Evolutionary conservation across 78 protist genomes (phyloP), one percentile per base, ranked within the genome.

Genomic region (Polysphondylium violaceum): DNA sequence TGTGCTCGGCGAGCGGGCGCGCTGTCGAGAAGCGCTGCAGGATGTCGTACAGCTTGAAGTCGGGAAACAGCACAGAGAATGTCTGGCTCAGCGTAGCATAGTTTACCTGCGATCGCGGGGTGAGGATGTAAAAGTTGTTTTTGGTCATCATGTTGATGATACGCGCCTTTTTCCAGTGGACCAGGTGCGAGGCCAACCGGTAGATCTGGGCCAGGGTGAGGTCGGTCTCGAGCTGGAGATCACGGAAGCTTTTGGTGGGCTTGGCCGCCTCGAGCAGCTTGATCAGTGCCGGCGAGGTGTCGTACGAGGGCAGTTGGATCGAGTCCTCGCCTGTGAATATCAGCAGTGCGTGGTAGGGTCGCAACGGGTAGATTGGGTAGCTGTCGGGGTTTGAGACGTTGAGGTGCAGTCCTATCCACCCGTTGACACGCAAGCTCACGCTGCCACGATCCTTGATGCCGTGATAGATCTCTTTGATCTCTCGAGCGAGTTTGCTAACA

Each of bases 281-380:
- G 17, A 51, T 27, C 5, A 91, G 65, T 25, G 76, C 74, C 11
- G 95, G 95, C 9, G 85, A 60, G 1, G 75, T 64, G 33, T 91
- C 95, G 0, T 61, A 31, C 0, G 69, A 41, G 25, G 94, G 94
- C 12, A 88, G 6, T n/a, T 40, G 29, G 0, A 36, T 50, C 16
- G 61, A 35, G 27, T 79, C 77, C 2, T 68, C 47, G 2, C 63
- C 36, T 33, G 93, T 17, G 33, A 73, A 60, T 35, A 73, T 67
- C 0, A 91, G 74, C 7, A 91, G 50, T 14, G 95, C 88, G 53
- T 91, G 95, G n/a, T 91, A 91, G 0, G 95, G 88, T 17, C 95
- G 63, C 16, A 91, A 72, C 3, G 95, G 95, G 23, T 74, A 91
- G 21, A 67, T 41, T 21, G 75, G 63, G 43, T 91, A 85, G 0